These are phyloP conservation scores for Raphanus hybrid DNA, from an alignment of 441 rosid genomes.

Conservation along the genomic window DNA sequence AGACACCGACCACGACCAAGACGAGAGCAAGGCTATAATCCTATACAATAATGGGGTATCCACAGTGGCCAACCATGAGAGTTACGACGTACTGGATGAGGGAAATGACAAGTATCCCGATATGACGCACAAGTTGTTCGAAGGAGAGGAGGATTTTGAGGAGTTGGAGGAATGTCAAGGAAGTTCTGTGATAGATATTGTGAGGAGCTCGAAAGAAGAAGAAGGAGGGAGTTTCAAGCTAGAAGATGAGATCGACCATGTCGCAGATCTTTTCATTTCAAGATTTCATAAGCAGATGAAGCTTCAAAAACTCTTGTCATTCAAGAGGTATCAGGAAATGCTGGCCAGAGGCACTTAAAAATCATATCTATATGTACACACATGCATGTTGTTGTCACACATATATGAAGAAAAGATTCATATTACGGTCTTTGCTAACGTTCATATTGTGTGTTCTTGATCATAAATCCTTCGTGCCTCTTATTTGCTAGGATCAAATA, in stretches of 20 bases:
- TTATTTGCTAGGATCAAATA: not conserved
- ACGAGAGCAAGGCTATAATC: conserved; percentile 45
- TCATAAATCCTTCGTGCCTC: not conserved
- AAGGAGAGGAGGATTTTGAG: conserved; percentile 46
- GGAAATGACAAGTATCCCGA: conserved; percentile 53
- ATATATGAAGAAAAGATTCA: too few species aligned
- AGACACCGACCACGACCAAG: conserved; percentile 23
- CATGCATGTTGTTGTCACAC: too few species aligned
- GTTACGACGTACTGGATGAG: conserved; percentile 20
- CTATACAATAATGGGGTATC: conserved; percentile 29
- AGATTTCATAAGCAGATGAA: too few species aligned
- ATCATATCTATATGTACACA: too few species aligned
- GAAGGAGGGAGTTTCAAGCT: too few species aligned
- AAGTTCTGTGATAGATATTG: conserved; percentile 57
- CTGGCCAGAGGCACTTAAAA: too few species aligned
- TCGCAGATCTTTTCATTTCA: too few species aligned
- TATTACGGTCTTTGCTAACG: too few species aligned
- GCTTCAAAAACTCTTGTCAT: too few species aligned
- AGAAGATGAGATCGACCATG: too few species aligned
- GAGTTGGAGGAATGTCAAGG: conserved; percentile 41
- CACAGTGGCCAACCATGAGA: conserved; percentile 26
- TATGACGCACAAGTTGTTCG: conserved; percentile 51
- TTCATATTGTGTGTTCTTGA: not conserved
- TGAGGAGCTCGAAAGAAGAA: conserved; percentile 38
- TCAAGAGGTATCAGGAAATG: too few species aligned